Evolutionary conservation across 2,329 filamentous ascomycete species (phyloP).

Genomic region (Uncinocarpus reesii): DNA sequence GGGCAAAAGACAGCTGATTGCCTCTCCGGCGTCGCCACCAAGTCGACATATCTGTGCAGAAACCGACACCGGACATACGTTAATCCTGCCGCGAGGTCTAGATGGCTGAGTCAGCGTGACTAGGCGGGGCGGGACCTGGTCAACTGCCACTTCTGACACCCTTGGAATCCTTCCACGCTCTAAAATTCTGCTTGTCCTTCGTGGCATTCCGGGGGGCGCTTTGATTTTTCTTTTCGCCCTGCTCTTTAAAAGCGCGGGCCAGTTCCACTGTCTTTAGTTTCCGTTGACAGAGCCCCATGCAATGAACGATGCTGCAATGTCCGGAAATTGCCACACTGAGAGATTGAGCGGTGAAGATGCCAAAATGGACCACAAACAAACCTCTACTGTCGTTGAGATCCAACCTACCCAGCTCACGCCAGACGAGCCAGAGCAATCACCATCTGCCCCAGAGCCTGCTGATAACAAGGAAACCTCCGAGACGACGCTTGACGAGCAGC

Average conservation of each 20-base stretch:
- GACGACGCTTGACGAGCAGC: not conserved
- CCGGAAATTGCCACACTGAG: not conserved
- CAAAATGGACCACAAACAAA: not conserved
- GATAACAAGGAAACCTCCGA: not conserved
- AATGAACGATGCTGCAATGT: slow-evolving; percentile 8
- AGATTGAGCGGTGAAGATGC: not conserved
- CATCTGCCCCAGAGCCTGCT: too few species aligned
- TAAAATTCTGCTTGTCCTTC: too few species aligned
- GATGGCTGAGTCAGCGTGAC: not conserved
- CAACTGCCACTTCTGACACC: too few species aligned
- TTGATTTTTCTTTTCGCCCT: not conserved
- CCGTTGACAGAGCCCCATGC: not conserved
- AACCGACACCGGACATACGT: too few species aligned
- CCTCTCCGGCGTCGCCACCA: not conserved
- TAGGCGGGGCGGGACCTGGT: too few species aligned
- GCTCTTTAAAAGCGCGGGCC: not conserved
- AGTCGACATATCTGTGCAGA: not conserved
- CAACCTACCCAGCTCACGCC: not conserved
- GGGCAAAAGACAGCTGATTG: too few species aligned
- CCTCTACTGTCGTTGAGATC: not conserved
- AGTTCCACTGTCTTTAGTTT: not conserved
- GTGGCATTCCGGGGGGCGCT: too few species aligned
- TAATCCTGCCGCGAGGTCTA: not conserved
- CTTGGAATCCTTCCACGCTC: too few species aligned
- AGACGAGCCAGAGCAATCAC: not conserved